These are phyloP conservation scores for Cladophialophora chaetospira DNA, from an alignment of 2,329 filamentous ascomycete species.

Conservation along the genomic window DNA sequence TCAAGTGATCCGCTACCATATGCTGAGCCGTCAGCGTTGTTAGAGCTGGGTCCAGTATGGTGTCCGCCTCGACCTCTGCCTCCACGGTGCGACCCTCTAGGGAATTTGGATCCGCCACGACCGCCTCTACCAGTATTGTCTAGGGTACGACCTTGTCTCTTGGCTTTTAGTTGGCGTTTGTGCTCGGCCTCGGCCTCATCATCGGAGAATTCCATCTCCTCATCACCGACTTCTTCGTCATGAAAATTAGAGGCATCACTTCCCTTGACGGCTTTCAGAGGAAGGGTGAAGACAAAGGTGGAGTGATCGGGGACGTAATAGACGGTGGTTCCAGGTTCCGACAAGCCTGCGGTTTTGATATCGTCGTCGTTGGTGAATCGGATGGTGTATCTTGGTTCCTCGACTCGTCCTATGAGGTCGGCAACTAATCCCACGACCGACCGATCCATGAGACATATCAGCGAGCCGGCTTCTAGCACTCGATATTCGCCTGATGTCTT, in stretches of 20 bases:
- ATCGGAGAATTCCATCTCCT: conserved; percentile 94
- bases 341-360: conserved; percentile 61
- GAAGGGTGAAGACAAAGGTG: conserved; percentile 82
- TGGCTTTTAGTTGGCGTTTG: conserved; percentile 69
- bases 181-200: conserved; percentile 90
- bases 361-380: conserved; percentile 71
- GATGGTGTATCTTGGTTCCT: conserved; percentile 83
- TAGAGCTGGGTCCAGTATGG: neutral
- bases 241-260: conserved; percentile 94
- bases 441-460: conserved; percentile 76
- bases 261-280: conserved; percentile 76
- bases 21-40: conserved; percentile 12
- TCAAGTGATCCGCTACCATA: conserved; percentile 43
- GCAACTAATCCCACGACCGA: conserved; percentile 77
- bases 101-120: conserved; percentile 37
- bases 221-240: conserved; percentile 83
- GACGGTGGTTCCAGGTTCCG: conserved; percentile 65
- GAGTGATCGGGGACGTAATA: conserved; percentile 81
- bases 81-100: conserved; percentile 21
- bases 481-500: conserved; percentile 77
- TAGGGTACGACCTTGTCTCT: conserved; percentile 59
- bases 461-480: conserved; percentile 80
- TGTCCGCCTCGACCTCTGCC: conserved; percentile 20
- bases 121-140: conserved; percentile 41
- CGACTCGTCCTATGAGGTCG: conserved; percentile 82